A percentile compares a stretch with the other conserved stretches of the same genome.
Evolutionary conservation across 805 yeast genomes (phyloP).

Genomic region (Zygosaccharomyces siamensis): DNA sequence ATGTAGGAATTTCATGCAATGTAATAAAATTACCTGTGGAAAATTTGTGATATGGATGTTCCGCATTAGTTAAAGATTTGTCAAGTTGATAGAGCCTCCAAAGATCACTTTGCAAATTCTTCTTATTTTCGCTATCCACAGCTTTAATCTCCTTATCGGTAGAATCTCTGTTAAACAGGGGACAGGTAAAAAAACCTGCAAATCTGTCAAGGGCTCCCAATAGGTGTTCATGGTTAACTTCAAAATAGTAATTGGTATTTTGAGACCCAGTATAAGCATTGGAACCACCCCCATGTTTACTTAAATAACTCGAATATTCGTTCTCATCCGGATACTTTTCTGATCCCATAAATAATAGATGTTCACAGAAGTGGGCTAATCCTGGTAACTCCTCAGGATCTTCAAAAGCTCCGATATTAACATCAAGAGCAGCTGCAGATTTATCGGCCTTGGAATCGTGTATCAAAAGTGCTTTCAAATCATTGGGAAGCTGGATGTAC

Average conservation of each 20-base stretch:
- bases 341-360: constrained; percentile 77
- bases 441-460: constrained; percentile 68
- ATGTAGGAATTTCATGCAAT: constrained; percentile 58
- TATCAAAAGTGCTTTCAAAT: constrained; percentile 56
- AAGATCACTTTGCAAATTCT: constrained; percentile 80
- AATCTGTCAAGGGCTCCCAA: constrained; percentile 90
- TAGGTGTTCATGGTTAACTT: constrained; percentile 66
- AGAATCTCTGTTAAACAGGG: constrained; percentile 67
- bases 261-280: constrained; percentile 89
- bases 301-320: constrained; percentile 67
- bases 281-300: constrained; percentile 82
- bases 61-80: constrained; percentile 62
- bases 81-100: constrained; percentile 90
- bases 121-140: constrained; percentile 93
- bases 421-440: constrained; percentile 76
- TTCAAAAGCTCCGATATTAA: constrained; percentile 69
- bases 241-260: constrained; percentile 88
- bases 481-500: constrained; percentile 53
- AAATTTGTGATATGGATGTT: constrained; percentile 82
- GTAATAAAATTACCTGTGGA: constrained; percentile 86
- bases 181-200: constrained; percentile 85
- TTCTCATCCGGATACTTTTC: constrained; percentile 72
- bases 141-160: constrained; percentile 91
- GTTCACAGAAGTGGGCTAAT: constrained; percentile 74
- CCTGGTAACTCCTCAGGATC: constrained; percentile 65